Evolutionary conservation across 2,329 filamentous ascomycete species (phyloP).

Genomic region (Colletotrichum sp.): DNA sequence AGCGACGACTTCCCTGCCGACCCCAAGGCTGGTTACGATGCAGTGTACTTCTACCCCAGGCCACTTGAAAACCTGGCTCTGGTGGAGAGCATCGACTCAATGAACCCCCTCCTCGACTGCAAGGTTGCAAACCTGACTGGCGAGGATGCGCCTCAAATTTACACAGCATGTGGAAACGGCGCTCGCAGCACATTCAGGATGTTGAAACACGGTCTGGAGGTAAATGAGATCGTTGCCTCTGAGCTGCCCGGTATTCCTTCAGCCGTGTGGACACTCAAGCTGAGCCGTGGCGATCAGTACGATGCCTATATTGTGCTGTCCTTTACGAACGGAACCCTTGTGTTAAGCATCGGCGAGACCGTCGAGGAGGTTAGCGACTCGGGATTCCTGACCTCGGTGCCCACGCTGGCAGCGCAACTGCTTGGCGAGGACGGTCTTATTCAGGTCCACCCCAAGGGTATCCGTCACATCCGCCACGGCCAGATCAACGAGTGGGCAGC

Average conservation of each 20-base stretch:
- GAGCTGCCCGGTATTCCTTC: slow-evolving; percentile 88
- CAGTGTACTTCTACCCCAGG: slow-evolving; percentile 85
- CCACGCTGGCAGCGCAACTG: slow-evolving; percentile 91
- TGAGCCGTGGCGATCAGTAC: slow-evolving; percentile 80
- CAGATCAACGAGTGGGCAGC: slow-evolving; percentile 92
- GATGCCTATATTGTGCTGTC: slow-evolving; percentile 97
- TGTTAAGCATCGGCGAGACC: slow-evolving; percentile 94
- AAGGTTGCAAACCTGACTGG: slow-evolving; percentile 89
- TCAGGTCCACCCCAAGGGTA: slow-evolving; percentile 95
- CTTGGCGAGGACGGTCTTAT: slow-evolving; percentile 92
- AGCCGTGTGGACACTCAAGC: slow-evolving; percentile 94
- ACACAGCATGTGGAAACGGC: slow-evolving; percentile 87
- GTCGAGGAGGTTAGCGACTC: slow-evolving; percentile 96
- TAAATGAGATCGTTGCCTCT: slow-evolving; percentile 95
- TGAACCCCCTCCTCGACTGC: slow-evolving; percentile 91
- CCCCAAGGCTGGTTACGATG: slow-evolving; percentile 71
- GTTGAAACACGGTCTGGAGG: slow-evolving; percentile 89
- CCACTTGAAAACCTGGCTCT: slow-evolving; percentile 81
- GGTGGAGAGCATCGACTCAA: slow-evolving; percentile 83
- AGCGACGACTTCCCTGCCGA: slow-evolving; percentile 86
- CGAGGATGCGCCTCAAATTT: slow-evolving; percentile 96
- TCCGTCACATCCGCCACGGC: slow-evolving; percentile 82
- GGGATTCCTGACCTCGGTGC: slow-evolving; percentile 86
- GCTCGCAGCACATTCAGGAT: slow-evolving; percentile 90
- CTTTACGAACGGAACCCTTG: slow-evolving; percentile 86